Percentiles rank a stretch among this genome's conserved stretches.
phyloP scores from a whole-genome alignment of 2,329 filamentous ascomycete species.

The Botrytis fabae region DNA sequence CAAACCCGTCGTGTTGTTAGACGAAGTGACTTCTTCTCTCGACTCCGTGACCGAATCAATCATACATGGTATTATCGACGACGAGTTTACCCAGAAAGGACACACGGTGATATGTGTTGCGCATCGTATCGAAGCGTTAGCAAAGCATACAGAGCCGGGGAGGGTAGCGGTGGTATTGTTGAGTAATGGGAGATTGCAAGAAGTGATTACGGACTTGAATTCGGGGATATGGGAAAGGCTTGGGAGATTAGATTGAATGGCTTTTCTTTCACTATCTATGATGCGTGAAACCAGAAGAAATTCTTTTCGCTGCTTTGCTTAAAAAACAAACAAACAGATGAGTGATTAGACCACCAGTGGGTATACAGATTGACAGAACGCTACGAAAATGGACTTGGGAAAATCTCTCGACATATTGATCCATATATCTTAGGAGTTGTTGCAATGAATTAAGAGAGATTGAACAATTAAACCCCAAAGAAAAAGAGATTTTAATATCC shows the following conservation, averaged over 20 bases:
- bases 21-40: constrained; percentile 13
- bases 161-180: not conserved
- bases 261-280: no score
- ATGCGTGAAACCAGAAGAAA: not conserved
- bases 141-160: not conserved
- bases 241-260: constrained; percentile 1
- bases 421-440: no score
- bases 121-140: not conserved
- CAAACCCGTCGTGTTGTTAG: constrained; percentile 3
- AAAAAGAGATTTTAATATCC: no score
- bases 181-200: constrained; percentile 2
- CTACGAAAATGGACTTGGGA: no score
- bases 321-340: not conserved
- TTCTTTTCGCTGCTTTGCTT: not conserved
- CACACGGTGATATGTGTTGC: constrained; percentile 8
- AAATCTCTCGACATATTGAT: no score
- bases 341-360: not conserved
- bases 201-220: constrained; percentile 13
- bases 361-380: no score
- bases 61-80: not conserved
- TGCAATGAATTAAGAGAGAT: no score
- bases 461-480: no score
- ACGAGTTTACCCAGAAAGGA: not conserved
- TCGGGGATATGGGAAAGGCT: not conserved
- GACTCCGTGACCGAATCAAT: not conserved